Evolutionary conservation across 2,329 filamentous ascomycete species (phyloP).

Genomic region (Ascomycota sp.): DNA sequence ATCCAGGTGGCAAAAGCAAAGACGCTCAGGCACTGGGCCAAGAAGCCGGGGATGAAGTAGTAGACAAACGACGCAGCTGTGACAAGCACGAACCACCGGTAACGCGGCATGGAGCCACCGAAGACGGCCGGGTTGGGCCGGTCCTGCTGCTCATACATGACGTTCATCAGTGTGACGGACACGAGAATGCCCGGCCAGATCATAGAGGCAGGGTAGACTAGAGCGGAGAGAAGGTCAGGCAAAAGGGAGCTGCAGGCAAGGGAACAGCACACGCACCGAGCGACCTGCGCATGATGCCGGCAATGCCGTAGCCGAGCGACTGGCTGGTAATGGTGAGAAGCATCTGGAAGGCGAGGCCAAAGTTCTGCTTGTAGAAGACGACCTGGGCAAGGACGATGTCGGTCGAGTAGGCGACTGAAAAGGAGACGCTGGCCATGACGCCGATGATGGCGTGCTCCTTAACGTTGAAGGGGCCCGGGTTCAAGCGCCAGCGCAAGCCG

Average conservation of each 20-base stretch:
- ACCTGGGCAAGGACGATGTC: slow-evolving; percentile 51
- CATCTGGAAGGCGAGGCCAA: slow-evolving; percentile 43
- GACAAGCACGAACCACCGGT: slow-evolving; percentile 38
- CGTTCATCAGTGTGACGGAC: slow-evolving; percentile 43
- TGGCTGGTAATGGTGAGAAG: slow-evolving; percentile 46
- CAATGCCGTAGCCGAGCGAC: slow-evolving; percentile 46
- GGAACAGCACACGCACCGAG: slow-evolving; percentile 19
- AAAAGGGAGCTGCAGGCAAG: background rate
- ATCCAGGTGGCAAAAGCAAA: slow-evolving; percentile 56
- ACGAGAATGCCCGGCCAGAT: slow-evolving; percentile 52
- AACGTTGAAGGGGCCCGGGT: slow-evolving; percentile 46
- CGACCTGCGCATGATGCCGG: slow-evolving; percentile 43
- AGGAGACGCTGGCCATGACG: slow-evolving; percentile 49
- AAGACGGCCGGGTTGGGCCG: slow-evolving; percentile 26
- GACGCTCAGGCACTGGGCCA: slow-evolving; percentile 45
- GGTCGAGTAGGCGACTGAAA: slow-evolving; percentile 48
- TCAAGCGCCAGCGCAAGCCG: slow-evolving; percentile 33
- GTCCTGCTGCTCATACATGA: slow-evolving; percentile 42
- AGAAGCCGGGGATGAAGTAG: slow-evolving; percentile 46
- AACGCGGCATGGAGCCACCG: slow-evolving; percentile 44
- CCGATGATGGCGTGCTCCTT: slow-evolving; percentile 49
- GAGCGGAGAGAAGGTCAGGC: background rate
- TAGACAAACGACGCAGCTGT: slow-evolving; percentile 36
- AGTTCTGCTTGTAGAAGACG: slow-evolving; percentile 48
- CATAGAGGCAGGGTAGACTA: slow-evolving; percentile 45